Evolutionary conservation across 2,329 filamentous ascomycete genomes (phyloP).

Genomic region (Ceratocystis albifundus): DNA sequence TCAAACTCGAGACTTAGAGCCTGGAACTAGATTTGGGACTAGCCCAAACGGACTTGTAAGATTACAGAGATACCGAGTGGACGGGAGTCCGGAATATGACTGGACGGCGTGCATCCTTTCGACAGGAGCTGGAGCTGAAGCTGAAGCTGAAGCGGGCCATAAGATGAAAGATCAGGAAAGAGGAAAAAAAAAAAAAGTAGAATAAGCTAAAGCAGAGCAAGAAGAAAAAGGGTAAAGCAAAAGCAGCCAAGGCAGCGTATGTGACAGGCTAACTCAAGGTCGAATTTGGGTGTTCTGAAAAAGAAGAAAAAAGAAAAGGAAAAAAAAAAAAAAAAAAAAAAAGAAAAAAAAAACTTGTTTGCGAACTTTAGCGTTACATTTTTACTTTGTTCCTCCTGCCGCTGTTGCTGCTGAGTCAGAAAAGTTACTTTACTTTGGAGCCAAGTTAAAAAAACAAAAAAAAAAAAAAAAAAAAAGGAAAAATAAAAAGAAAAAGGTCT

Average conservation of each 20-base stretch:
- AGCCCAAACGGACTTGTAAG: conserved; percentile 6
- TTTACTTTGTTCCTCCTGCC: background rate
- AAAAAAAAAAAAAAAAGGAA: no score
- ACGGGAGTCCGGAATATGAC: conserved; percentile 5
- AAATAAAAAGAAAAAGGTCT: conserved; percentile 3
- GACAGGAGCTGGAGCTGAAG: background rate
- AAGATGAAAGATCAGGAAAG: background rate
- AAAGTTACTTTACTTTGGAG: background rate
- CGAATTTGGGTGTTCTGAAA: background rate
- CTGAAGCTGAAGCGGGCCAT: conserved; percentile 4
- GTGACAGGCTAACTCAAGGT: background rate
- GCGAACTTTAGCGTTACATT: background rate
- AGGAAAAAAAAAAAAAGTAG: no score
- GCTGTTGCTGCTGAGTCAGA: background rate
- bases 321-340: background rate
- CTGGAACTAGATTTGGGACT: background rate
- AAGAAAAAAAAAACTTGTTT: background rate
- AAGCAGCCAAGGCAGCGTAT: background rate
- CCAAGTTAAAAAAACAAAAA: background rate
- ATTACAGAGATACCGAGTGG: conserved; percentile 3
- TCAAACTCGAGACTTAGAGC: background rate
- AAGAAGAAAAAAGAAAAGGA: background rate
- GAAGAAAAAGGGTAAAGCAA: background rate
- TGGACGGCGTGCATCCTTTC: conserved; percentile 4
- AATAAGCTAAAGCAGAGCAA: background rate